These are phyloP conservation scores for Actinomortierella ambigua DNA, from an alignment of 371 early-diverging fungal species.

Conservation along the genomic window DNA sequence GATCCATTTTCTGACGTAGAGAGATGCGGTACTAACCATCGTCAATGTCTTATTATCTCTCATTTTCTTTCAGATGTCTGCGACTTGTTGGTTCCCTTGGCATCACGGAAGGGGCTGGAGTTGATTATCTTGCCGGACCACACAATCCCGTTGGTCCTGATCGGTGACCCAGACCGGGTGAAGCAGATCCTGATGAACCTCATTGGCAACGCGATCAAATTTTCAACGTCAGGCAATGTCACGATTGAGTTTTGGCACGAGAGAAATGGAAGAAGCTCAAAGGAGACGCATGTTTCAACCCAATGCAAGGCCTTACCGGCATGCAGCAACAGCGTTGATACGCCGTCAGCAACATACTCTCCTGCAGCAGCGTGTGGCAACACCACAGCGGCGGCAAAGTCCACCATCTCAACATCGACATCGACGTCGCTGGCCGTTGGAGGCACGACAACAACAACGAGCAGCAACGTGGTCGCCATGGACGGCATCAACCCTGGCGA, in stretches of 20 bases:
- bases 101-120: conserved; percentile 55
- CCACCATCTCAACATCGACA: background rate
- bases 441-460: conserved; percentile 54
- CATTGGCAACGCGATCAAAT: conserved; percentile 74
- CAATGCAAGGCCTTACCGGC: background rate
- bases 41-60: background rate
- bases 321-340: background rate
- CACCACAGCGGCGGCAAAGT: background rate
- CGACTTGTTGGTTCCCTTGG: conserved; percentile 58
- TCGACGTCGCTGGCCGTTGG: conserved; percentile 23
- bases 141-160: conserved; percentile 44
- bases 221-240: conserved; percentile 65
- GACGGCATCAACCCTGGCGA: background rate
- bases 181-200: conserved; percentile 61
- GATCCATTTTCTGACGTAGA: no score
- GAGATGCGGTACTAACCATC: no score
- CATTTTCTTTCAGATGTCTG: conserved; percentile 48
- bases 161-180: conserved; percentile 55
- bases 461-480: background rate
- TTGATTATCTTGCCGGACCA: conserved; percentile 51
- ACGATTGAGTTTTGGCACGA: conserved; percentile 60
- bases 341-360: background rate
- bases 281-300: background rate
- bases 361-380: background rate
- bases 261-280: conserved; percentile 47